Percentiles rank a stretch among this genome's conserved stretches.
phyloP scores from a whole-genome alignment of 495 filamentous ascomycete species.

The Beverwykella pulmonaria region DNA sequence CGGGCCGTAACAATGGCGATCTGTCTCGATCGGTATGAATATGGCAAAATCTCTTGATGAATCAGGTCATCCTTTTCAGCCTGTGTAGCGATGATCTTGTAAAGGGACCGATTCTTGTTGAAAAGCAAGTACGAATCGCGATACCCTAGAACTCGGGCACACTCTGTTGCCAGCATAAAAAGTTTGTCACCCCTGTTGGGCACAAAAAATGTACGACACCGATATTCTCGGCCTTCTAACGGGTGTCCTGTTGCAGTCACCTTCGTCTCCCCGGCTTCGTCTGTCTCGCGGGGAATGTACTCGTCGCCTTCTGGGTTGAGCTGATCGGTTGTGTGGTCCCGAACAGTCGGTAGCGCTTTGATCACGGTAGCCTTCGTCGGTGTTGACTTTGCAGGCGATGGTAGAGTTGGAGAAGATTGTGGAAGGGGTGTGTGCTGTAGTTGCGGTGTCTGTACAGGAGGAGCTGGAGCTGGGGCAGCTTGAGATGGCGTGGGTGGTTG shows the following conservation, averaged over 20 bases:
- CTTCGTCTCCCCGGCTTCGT: conserved; percentile 92
- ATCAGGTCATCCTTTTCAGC: conserved; percentile 96
- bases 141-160: conserved; percentile 90
- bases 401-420: conserved; percentile 67
- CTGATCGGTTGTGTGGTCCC: conserved; percentile 97
- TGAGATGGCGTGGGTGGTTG: conserved; percentile 52
- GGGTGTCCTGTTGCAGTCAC: conserved; percentile 80
- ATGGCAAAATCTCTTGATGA: conserved; percentile 89
- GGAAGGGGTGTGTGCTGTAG: conserved; percentile 70
- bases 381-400: conserved; percentile 78
- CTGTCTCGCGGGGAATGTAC: conserved; percentile 91
- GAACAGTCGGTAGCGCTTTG: conserved; percentile 92
- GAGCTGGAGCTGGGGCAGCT: conserved; percentile 27
- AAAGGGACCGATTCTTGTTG: conserved; percentile 97
- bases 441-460: conserved; percentile 74
- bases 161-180: conserved; percentile 99
- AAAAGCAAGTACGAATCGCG: conserved; percentile 97
- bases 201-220: conserved; percentile 90
- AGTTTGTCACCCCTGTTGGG: conserved; percentile 88
- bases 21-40: conserved; percentile 96
- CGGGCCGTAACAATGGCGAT: conserved; percentile 98
- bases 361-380: conserved; percentile 83
- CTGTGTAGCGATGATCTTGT: conserved; percentile 97
- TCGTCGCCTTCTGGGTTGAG: conserved; percentile 91
- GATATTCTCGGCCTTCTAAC: conserved; percentile 81